These are phyloP conservation scores for Grosmannia penicillata DNA, from an alignment of 2,329 filamentous ascomycete species.

Conservation along the genomic window DNA sequence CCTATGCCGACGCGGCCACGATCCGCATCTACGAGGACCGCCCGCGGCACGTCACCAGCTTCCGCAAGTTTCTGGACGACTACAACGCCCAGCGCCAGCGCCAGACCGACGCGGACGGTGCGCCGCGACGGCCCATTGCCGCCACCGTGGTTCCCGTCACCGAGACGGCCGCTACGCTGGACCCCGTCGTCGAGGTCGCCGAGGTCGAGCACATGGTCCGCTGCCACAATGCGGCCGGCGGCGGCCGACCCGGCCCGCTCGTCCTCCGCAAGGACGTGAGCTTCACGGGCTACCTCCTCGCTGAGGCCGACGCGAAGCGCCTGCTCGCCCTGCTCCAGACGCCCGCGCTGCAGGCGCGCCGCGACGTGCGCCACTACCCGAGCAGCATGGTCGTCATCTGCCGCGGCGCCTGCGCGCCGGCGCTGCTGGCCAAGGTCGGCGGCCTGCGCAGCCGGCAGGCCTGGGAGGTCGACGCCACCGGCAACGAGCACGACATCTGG, in stretches of 20 bases:
- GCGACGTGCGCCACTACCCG: slow-evolving; percentile 66
- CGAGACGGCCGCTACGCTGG: slow-evolving; percentile 57
- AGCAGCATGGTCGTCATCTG: slow-evolving; percentile 91
- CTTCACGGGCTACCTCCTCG: slow-evolving; percentile 85
- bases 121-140: slow-evolving; percentile 43
- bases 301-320: slow-evolving; percentile 52
- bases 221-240: slow-evolving; percentile 56
- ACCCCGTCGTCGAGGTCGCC: slow-evolving; percentile 65
- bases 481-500: slow-evolving; percentile 73
- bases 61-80: slow-evolving; percentile 67
- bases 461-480: slow-evolving; percentile 72
- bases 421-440: slow-evolving; percentile 68
- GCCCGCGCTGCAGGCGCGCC: slow-evolving; percentile 37
- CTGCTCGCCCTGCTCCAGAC: slow-evolving; percentile 56
- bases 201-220: slow-evolving; percentile 86
- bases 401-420: slow-evolving; percentile 55
- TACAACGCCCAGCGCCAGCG: slow-evolving; percentile 43
- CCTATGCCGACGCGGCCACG: slow-evolving; percentile 70
- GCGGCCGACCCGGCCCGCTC: slow-evolving; percentile 29
- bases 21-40: slow-evolving; percentile 62
- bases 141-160: slow-evolving; percentile 79
- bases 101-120: background rate
- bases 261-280: slow-evolving; percentile 76
- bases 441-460: slow-evolving; percentile 70
- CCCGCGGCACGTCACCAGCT: slow-evolving; percentile 56